Evolutionary conservation across 169 alveolate genomes (phyloP), one percentile per base, ranked within the genome.

Genomic region (Cryptosporidium canis): DNA sequence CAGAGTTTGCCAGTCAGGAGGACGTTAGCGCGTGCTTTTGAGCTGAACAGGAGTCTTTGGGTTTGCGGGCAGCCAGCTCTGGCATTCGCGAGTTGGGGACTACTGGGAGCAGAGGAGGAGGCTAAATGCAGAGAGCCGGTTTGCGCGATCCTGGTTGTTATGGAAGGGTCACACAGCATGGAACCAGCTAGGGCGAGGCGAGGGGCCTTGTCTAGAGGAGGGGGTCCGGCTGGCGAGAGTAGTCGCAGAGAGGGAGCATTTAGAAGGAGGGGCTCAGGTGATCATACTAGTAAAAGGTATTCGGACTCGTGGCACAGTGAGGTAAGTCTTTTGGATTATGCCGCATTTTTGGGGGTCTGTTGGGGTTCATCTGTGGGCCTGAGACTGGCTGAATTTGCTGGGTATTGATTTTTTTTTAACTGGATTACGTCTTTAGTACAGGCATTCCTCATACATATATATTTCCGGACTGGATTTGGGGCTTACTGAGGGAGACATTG

Each of bases 401-500:
- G n/a, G n/a, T n/a, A n/a, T 14, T n/a, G 29, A 24, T 64, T 64
- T 1, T 21, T 65, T 8, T 35, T 12, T 11, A 18, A 35, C 12
- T 14, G 18, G 2, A 31, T 31, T 64, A 64, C 16, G 3, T 8
- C 8, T 35, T 16, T 70, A 94, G 87, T 95, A 94, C 63, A 43
- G 72, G 64, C 92, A 94, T 35, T 92, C 96, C 41, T 94, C 97
- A 8, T 95, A 95, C 90, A 93, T 95, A 14, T 92, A 83, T 85
- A 70, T 94, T 0, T 93, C 96, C 8, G 99, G 99, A 39, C 92
- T 98, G 39, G 96, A 96, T 83, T 93, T 91, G 65, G 94, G 96
- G 48, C 94, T 98, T 95, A 97, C 98, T 43, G 99, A 98, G 85
- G 99, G 99, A 11, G 99, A 98, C 83, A 94, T 98, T 45, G 96